Percentiles rank a stretch among this genome's conserved stretches.
These are phyloP conservation scores for Drechslerella dactyloides DNA, from an alignment of 2,329 filamentous ascomycete genomes.

Conservation along the genomic window DNA sequence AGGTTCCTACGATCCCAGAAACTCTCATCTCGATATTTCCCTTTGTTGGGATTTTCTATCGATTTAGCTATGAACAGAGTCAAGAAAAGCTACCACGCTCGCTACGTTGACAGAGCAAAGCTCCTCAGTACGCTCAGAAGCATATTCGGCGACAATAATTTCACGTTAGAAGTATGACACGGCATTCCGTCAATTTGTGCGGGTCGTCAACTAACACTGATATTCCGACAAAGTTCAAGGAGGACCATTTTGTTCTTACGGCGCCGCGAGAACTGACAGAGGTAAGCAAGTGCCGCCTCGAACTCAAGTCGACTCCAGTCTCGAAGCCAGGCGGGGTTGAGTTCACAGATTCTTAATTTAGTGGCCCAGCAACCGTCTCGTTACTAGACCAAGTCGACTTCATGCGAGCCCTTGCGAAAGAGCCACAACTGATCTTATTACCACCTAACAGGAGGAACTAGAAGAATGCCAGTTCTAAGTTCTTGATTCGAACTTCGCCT, in stretches of 20 bases:
- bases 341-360: too few relatives aligned
- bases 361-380: too few relatives aligned
- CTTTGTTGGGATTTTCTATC: too few relatives aligned
- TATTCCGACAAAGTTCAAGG: not conserved
- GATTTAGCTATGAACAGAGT: not conserved
- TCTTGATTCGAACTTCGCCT: too few relatives aligned
- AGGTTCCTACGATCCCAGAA: too few relatives aligned
- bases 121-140: not conserved
- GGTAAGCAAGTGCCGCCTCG: not conserved
- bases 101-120: not conserved
- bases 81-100: not conserved
- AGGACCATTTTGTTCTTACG: not conserved
- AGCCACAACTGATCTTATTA: too few relatives aligned
- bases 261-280: constrained; percentile 4
- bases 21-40: too few relatives aligned
- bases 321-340: too few relatives aligned
- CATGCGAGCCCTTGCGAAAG: too few relatives aligned
- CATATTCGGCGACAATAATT: not conserved
- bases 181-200: not conserved
- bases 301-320: not conserved
- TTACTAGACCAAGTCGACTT: too few relatives aligned
- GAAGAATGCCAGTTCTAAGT: too few relatives aligned
- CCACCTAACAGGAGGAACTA: too few relatives aligned
- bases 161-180: not conserved
- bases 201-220: not conserved